Base-by-base conservation (phyloP, 108 stramenopile genomes). In the Nitzschia palea region DNA sequence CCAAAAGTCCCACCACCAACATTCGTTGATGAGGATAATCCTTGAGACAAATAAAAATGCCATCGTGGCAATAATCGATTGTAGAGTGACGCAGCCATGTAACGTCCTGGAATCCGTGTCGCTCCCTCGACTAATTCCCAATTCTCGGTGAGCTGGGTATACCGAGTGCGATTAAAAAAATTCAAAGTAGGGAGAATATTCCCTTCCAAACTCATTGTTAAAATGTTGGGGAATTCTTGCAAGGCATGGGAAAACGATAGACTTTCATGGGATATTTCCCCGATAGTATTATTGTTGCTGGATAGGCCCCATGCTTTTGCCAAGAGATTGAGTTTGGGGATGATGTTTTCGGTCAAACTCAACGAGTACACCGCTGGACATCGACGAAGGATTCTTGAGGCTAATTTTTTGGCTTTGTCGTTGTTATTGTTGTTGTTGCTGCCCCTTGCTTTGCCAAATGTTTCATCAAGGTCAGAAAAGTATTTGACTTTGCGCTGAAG, bases 61-160 rank as follows among this genome's bases (percentile, higher is more conserved):
- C 90, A 95, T 6, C 93, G 78, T 14, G 93, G 93, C 40, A 95
- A 65, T 37, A 95, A 73, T 4, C 93, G 81, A 57, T 94, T 82
- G 62, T 79, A 90, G 4, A 94, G 74, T 26, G 89, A 91, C 8
- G 88, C 75, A 28, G 88, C 90, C 44, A 94, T 80, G 62, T 94
- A 89, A 23, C 93, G 76, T 18, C 85, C 83, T 25, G 78, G 75
- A 48, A 91, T 80, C 6, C 64, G 43, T 9, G 47, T 45, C 8
- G 40, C 44, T 18, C 57, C 35, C 14, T 29, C 25, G 18, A 70
- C 63, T 22, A 70, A 25, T 17, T 74, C 55, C 64, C 86, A 87
- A 45, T 84, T 68, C 9, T 28, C 25, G 48, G 87, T 79, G 30
- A 93, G 60, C 6, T 48, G n/a, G 23, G 86, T 81, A 43, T 94